phyloP scores from a whole-genome alignment of 1,284 basidiomycete species.

The Golubevia sp. region DNA sequence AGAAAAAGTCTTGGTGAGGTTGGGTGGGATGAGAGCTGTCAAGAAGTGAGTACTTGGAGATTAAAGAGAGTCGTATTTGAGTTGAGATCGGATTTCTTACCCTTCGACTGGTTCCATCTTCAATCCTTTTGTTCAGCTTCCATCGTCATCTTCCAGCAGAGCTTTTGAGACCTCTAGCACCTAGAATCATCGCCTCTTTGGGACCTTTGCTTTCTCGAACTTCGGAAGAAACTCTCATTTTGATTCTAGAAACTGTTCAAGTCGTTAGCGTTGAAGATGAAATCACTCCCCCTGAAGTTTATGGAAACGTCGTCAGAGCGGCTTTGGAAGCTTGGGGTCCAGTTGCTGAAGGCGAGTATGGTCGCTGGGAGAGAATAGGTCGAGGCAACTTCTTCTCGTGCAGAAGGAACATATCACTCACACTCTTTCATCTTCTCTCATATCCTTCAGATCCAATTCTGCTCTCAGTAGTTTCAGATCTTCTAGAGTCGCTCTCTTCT shows the following conservation, averaged over 20 bases:
- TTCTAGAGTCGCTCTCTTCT: conserved; percentile 66
- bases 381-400: no score
- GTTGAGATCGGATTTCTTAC: background rate
- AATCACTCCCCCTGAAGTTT: conserved; percentile 54
- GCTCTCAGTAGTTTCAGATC: conserved; percentile 81
- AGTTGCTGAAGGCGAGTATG: conserved; percentile 72
- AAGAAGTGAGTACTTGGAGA: conserved; percentile 33
- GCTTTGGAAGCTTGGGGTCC: conserved; percentile 69
- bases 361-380: background rate
- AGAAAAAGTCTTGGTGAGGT: no score
- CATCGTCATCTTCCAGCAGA: conserved; percentile 66
- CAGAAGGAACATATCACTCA: no score
- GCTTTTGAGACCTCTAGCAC: conserved; percentile 70
- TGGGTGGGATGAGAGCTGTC: conserved; percentile 22
- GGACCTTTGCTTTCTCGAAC: conserved; percentile 80
- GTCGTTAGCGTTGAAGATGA: conserved; percentile 74
- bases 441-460: conserved; percentile 77
- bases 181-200: conserved; percentile 78
- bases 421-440: background rate
- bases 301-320: conserved; percentile 64
- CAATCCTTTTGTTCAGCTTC: conserved; percentile 52
- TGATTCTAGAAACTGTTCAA: conserved; percentile 83
- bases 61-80: background rate
- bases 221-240: conserved; percentile 84
- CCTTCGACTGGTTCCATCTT: background rate